Evolutionary conservation across 2,329 filamentous ascomycete genomes (phyloP).

Genomic region (Aspergillus viridinutans): DNA sequence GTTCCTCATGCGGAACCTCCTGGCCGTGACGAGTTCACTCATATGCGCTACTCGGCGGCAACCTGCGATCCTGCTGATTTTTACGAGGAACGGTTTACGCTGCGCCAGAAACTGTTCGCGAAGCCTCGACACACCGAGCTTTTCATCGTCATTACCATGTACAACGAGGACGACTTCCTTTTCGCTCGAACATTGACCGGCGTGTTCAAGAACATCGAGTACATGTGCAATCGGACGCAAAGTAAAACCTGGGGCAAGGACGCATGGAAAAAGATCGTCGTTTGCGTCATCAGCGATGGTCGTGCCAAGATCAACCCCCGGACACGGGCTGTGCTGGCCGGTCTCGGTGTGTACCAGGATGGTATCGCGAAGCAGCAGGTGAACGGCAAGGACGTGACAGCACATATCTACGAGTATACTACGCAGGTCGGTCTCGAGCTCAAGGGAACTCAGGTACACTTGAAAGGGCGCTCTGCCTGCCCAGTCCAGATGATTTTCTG

Average conservation of each 20-base stretch:
- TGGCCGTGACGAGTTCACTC: conserved; percentile 75
- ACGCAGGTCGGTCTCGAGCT: conserved; percentile 67
- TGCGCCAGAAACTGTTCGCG: conserved; percentile 86
- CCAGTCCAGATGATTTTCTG: conserved; percentile 97
- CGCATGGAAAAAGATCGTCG: conserved; percentile 99
- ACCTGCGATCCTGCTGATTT: conserved; percentile 91
- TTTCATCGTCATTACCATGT: conserved; percentile 97
- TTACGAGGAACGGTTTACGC: conserved; percentile 81
- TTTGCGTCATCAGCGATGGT: conserved; percentile 94
- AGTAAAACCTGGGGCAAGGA: conserved; percentile 98
- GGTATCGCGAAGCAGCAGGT: conserved; percentile 98
- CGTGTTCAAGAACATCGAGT: conserved; percentile 98
- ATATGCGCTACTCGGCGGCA: conserved; percentile 85
- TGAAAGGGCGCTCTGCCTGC: conserved; percentile 76
- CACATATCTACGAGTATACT: conserved; percentile 84
- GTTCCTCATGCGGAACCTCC: conserved; percentile 73
- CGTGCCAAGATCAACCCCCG: conserved; percentile 94
- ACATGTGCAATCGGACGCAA: conserved; percentile 89
- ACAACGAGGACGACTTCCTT: conserved; percentile 95
- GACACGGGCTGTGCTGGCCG: conserved; percentile 83
- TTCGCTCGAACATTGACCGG: conserved; percentile 95
- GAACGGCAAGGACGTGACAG: conserved; percentile 91
- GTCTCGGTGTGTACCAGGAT: conserved; percentile 95
- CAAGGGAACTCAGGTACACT: conserved; percentile 80
- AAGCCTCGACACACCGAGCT: conserved; percentile 90